These are phyloP conservation scores for Dictyophora rubrovolvata DNA, from an alignment of 768 basidiomycete species.

Conservation along the genomic window DNA sequence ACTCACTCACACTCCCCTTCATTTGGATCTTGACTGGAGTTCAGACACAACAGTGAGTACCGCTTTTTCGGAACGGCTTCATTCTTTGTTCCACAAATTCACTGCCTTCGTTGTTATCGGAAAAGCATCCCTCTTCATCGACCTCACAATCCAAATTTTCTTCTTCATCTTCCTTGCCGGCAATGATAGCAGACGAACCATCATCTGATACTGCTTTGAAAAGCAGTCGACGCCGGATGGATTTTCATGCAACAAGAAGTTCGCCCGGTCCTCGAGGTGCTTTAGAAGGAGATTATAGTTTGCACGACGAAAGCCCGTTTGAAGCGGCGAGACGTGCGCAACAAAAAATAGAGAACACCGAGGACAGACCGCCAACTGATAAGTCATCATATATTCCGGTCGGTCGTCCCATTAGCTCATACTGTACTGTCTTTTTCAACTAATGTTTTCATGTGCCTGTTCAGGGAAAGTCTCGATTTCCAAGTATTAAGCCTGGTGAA, in stretches of 20 bases:
- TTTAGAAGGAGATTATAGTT: not conserved
- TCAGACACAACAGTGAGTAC: not conserved
- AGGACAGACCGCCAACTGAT: not conserved
- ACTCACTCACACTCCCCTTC: not conserved
- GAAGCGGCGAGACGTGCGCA: constrained; percentile 4
- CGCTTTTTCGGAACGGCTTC: not conserved
- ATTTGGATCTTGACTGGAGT: not conserved
- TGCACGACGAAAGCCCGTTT: constrained; percentile 6
- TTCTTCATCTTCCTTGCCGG: not conserved
- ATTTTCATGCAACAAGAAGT: not conserved
- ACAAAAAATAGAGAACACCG: not conserved
- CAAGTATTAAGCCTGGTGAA: constrained; percentile 8
- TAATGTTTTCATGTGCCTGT: not conserved
- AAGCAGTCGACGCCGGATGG: not conserved
- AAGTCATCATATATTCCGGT: not conserved
- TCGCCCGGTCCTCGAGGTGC: not conserved
- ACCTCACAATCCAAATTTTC: not conserved
- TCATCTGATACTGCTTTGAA: not conserved
- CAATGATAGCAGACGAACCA: not conserved
- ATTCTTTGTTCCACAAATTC: not conserved
- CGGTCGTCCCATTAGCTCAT: not conserved
- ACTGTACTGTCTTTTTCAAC: not conserved
- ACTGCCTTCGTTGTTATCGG: not conserved
- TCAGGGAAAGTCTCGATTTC: constrained; percentile 1
- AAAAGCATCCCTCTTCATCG: not conserved